Base-by-base conservation (phyloP, 2,329 filamentous ascomycete genomes). In the Colletotrichum orbiculare region DNA sequence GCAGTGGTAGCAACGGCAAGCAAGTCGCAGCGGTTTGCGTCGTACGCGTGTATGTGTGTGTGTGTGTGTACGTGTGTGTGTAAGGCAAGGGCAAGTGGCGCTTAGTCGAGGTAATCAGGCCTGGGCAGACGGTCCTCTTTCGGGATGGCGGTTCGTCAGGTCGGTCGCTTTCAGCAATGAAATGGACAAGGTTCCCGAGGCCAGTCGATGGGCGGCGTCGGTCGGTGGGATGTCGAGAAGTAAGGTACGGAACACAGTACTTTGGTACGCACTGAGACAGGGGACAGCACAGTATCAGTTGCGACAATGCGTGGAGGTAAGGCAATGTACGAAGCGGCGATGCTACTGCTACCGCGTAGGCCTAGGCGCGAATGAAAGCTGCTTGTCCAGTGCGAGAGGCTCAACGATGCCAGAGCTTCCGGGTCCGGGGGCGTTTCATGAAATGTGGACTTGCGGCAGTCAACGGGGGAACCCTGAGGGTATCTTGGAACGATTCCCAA, bases 391-490 rank as follows among this genome's bases (percentile, higher is more conserved):
- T 46, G 43, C 38, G 39, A 52, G 58, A 57, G 49, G 63, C 57
- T 64, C 53, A 64, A 66, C 59, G 64, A 60, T 64, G 64, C 60
- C 60, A 66, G 64, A 66, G 64, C 64, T 66, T 66, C 64, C 60
- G 64, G 60, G 60, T 66, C 64, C 60, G 64, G 64, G 64, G 59
- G 54, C 64, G 65, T 67, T 67, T 67, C 65, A 67, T 62, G 62
- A 61, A 66, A 61, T 66, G 65, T 62, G 65, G 65, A 48, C 47
- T 66, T 48, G 54, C 60, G 64, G 59, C 54, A 66, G 34, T 42
- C 48, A 54, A 66, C 55, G 60, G 38, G 54, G 54, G 48, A 46
- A 53, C 52, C 63, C 48, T 62, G 47, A 47, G 37, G 25, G 53
- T 48, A 62, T 56, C 37, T 54, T 57, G 43, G 33, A 52, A 56